Evolutionary conservation across 164 flowering plant species (phyloP).

Genomic region (Liriodendron chinense): DNA sequence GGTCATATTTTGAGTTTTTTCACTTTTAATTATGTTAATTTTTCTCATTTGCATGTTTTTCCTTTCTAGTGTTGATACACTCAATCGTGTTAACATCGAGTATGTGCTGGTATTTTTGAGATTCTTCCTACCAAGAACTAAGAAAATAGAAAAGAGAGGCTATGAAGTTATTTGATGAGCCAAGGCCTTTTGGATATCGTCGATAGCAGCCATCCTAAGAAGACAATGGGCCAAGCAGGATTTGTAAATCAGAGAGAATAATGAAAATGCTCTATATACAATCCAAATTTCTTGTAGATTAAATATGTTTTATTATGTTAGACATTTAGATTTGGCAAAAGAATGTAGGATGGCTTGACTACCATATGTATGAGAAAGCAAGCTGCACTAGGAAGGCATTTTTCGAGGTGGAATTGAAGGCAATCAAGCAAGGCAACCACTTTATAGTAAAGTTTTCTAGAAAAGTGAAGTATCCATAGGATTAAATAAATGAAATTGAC

Average conservation of each 20-base stretch:
- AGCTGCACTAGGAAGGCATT: not conserved
- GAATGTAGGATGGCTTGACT: not conserved
- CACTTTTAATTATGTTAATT: not conserved
- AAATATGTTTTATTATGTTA: not conserved
- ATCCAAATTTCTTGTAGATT: not conserved
- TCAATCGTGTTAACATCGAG: not conserved
- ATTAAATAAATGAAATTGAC: not conserved
- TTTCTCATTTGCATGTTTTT: not conserved
- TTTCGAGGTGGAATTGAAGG: not conserved
- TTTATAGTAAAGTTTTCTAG: not conserved
- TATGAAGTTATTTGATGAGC: not conserved
- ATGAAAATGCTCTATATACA: not conserved
- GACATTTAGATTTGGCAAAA: not conserved
- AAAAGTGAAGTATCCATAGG: not conserved
- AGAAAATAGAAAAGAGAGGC: not conserved
- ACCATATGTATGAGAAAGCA: not conserved
- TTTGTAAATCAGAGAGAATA: not conserved
- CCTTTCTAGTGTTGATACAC: not conserved
- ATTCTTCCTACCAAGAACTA: not conserved
- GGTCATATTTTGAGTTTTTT: not conserved
- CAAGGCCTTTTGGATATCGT: not conserved
- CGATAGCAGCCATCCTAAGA: not conserved
- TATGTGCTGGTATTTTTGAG: not conserved
- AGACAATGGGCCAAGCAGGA: not conserved
- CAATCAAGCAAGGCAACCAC: not conserved